These are phyloP conservation scores for Microascus cirrosus DNA, from an alignment of 2,329 filamentous ascomycete species.

Conservation along the genomic window DNA sequence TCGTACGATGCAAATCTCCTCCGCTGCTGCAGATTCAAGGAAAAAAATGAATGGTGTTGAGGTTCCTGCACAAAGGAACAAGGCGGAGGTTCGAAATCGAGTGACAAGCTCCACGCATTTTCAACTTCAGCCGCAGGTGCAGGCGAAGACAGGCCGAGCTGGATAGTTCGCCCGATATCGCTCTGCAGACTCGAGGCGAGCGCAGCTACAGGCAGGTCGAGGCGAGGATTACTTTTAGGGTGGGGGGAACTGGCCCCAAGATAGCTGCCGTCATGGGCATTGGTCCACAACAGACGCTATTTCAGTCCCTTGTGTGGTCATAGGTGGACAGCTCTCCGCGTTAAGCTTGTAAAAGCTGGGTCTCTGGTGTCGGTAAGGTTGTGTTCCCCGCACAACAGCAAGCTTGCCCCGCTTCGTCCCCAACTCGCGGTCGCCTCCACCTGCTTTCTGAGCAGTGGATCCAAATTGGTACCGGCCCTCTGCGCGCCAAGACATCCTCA, in stretches of 20 bases:
- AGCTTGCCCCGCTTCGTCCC: not conserved
- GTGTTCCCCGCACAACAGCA: no score
- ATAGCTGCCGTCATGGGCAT: not conserved
- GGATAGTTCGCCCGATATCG: not conserved
- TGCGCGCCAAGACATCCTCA: no score
- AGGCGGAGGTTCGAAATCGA: not conserved
- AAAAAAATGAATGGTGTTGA: no score
- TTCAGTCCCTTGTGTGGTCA: not conserved
- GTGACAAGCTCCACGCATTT: not conserved
- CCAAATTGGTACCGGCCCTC: no score
- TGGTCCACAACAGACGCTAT: no score
- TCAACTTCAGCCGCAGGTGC: not conserved
- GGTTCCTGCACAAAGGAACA: no score
- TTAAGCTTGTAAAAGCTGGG: no score
- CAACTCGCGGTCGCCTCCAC: not conserved
- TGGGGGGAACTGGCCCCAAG: no score
- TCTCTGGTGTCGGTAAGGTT: no score
- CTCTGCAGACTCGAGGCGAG: not conserved
- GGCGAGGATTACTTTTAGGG: not conserved
- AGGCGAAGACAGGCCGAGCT: not conserved
- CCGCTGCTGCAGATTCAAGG: no score
- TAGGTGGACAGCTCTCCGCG: no score
- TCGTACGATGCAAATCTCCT: no score
- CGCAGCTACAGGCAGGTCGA: not conserved
- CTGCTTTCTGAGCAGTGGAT: not conserved